Conservation (phyloP, 176 grass and related monocot genomes). For the Musa schizocarpa region DNA sequence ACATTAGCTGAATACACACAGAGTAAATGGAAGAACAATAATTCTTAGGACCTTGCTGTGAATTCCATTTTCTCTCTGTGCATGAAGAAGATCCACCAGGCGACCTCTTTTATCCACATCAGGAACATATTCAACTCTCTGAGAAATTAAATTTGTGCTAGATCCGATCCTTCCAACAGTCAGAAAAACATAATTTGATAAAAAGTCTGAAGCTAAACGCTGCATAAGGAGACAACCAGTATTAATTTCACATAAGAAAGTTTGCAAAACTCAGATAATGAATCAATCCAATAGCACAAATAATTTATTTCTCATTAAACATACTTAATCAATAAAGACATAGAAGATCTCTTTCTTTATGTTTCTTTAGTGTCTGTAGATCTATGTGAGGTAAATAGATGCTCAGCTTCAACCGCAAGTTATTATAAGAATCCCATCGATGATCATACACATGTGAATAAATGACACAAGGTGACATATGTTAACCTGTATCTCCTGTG, state of each 20-base stretch:
- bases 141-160: slow-evolving; percentile 69
- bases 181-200: slow-evolving; percentile 77
- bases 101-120: slow-evolving; percentile 50
- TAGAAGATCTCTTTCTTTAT: no score
- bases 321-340: no score
- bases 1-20: neutral
- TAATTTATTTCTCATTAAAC: no score
- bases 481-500: slow-evolving; percentile 61
- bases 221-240: slow-evolving; percentile 19
- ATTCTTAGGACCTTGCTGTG: slow-evolving; percentile 37
- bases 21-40: neutral
- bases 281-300: neutral
- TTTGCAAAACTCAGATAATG: neutral
- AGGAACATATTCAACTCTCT: slow-evolving; percentile 61
- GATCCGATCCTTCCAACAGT: slow-evolving; percentile 74
- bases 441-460: neutral
- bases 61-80: slow-evolving; percentile 28
- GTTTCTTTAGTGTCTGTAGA: no score
- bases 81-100: slow-evolving; percentile 44
- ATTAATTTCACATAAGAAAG: neutral
- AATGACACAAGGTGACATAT: neutral
- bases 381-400: no score
- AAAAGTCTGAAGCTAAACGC: slow-evolving; percentile 59
- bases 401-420: no score
- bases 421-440: no score